These are phyloP conservation scores for Rhizophora apiculata DNA, from an alignment of 345 rosid species.

Conservation along the genomic window DNA sequence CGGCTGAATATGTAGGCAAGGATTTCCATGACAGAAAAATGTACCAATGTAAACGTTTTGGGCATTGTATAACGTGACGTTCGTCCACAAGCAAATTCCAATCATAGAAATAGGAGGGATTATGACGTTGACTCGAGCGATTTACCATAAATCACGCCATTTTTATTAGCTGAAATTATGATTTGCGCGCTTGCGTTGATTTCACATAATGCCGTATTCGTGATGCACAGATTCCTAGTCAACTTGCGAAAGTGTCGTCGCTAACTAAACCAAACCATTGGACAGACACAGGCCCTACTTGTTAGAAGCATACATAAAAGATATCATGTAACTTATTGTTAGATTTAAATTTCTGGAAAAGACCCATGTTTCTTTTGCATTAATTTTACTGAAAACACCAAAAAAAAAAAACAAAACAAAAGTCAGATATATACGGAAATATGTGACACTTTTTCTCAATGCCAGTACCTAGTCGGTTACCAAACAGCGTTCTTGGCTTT, in stretches of 20 bases:
- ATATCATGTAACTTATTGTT: not conserved
- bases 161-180: not conserved
- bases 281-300: not conserved
- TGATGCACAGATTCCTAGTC: not conserved
- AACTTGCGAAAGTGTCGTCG: not conserved
- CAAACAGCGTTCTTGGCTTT: too few species aligned
- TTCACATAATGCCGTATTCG: not conserved
- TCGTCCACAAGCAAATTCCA: not conserved
- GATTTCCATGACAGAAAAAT: too few species aligned
- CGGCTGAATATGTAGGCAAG: too few species aligned
- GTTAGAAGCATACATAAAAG: not conserved
- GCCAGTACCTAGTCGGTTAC: too few species aligned
- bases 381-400: not conserved
- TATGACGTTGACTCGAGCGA: conserved; percentile 3
- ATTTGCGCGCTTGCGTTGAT: not conserved
- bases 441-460: too few species aligned
- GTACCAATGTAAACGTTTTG: too few species aligned
- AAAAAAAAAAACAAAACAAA: too few species aligned
- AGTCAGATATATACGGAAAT: too few species aligned
- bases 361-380: not conserved
- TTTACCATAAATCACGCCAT: not conserved
- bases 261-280: not conserved
- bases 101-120: not conserved
- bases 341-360: not conserved
- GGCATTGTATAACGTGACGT: too few species aligned